Percentiles rank a stretch among this genome's conserved stretches.
Conservation (phyloP, 139 green algal genomes). For the Coelastrella sp. region DNA sequence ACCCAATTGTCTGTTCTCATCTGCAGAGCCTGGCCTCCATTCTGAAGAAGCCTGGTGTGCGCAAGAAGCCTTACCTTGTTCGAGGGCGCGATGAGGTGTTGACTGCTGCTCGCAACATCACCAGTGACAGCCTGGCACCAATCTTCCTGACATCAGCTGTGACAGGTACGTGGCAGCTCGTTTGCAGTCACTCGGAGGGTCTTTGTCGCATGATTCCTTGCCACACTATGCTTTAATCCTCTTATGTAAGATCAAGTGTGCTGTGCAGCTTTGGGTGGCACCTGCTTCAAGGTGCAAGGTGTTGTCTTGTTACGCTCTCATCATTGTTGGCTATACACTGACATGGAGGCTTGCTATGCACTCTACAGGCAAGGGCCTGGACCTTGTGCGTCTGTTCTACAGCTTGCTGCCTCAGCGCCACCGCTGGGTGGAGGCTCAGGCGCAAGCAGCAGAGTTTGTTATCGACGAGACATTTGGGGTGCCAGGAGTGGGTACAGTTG, state of each 20-base stretch:
- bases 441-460: slow-evolving; percentile 82
- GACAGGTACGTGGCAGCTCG: slow-evolving; percentile 58
- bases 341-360: too few species aligned
- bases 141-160: slow-evolving; percentile 94
- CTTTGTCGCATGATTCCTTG: too few species aligned
- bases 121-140: slow-evolving; percentile 85
- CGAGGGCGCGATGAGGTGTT: slow-evolving; percentile 83
- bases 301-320: too few species aligned
- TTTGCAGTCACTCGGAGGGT: too few species aligned
- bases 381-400: slow-evolving; percentile 88
- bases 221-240: too few species aligned
- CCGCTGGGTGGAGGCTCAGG: slow-evolving; percentile 74
- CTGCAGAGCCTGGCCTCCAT: slow-evolving; percentile 72
- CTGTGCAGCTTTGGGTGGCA: too few species aligned
- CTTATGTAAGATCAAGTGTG: too few species aligned
- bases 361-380: slow-evolving; percentile 80
- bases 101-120: slow-evolving; percentile 87
- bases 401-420: slow-evolving; percentile 89
- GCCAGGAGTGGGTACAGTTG: slow-evolving; percentile 90
- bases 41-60: slow-evolving; percentile 90
- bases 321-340: too few species aligned
- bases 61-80: slow-evolving; percentile 90
- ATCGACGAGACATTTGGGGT: slow-evolving; percentile 93
- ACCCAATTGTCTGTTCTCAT: neutral
- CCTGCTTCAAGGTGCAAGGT: too few species aligned